Evolutionary conservation across 116 monocot species (phyloP).

Genomic region (Cymodocea nodosa): DNA sequence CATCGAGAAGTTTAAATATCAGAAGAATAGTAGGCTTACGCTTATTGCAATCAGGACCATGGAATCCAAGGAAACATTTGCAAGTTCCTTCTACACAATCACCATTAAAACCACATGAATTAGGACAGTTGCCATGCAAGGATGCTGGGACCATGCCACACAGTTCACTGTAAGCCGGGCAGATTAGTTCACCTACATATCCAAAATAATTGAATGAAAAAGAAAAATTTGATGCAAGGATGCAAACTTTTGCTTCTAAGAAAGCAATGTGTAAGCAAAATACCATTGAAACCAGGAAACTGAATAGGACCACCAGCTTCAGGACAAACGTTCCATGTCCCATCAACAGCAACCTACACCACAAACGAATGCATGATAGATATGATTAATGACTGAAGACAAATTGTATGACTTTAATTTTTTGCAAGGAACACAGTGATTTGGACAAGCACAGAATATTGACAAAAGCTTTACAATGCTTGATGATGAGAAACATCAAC

Average conservation of each 20-base stretch:
- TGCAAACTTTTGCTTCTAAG: not conserved
- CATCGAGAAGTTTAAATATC: not conserved
- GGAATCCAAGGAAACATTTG: constrained; percentile 82
- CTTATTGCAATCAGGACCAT: constrained; percentile 81
- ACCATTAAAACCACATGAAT: constrained; percentile 73
- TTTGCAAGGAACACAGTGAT: not conserved
- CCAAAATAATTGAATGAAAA: not conserved
- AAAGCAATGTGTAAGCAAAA: not conserved
- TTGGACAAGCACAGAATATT: no score
- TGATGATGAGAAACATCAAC: no score
- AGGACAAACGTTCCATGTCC: constrained; percentile 74
- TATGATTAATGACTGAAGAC: not conserved
- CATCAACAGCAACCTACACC: constrained; percentile 74
- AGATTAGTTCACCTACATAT: constrained; percentile 79
- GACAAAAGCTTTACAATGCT: no score
- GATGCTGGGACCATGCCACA: constrained; percentile 32
- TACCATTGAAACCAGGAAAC: constrained; percentile 93
- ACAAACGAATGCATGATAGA: not conserved
- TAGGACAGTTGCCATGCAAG: constrained; percentile 50
- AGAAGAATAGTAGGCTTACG: constrained; percentile 24
- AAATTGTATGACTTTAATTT: not conserved
- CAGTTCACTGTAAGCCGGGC: constrained; percentile 87
- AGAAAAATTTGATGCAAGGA: not conserved
- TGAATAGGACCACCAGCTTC: constrained; percentile 79
- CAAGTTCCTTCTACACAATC: constrained; percentile 86